Base-by-base conservation (phyloP, 345 rosid species). In the Pistacia atlantica region DNA sequence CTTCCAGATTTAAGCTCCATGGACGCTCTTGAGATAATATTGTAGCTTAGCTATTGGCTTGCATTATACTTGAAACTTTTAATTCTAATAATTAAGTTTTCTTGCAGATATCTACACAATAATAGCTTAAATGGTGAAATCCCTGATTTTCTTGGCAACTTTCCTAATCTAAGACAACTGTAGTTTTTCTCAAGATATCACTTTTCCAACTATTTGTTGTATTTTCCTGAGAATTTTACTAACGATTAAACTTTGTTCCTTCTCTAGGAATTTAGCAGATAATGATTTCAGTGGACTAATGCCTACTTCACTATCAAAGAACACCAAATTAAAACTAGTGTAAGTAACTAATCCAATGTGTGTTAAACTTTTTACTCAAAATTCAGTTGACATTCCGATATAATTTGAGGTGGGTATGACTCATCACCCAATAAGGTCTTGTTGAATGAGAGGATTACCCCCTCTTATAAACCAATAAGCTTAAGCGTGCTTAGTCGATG, bases 301-400 rank as follows among this genome's bases (percentile, higher is more conserved):
- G 13, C 87, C 83, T 51, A 42, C 77, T 37, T 81, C 87, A 9
- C 8, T 84, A 67, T 72, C 84, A 48, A 77, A 76, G 57, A 81
- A 81, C 48, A 66, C 20, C 9, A 76, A 76, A 20, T 51, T 84
- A 38, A 81, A 73, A 79, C 56, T 81, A 54, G 71, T 60, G 90
- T 77, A 73, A 81, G 85, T 42, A 49, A 49, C 54, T 13, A 49
- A 9, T 49, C 11, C 11, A 8, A 9, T 8, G 11, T 49, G 11
- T 49, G 11, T 49, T 49, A 1, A 46, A 7, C 25, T 46, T 6
- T 46, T 11, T 46, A 46, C 51, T 46, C 51, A 6, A 6, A 7
- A 46, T 46, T 46, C 11, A 46, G 8, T 46, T 46, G 51, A 6
- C 11, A 11, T 49, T 10, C n/a, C n/a, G n/a, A n/a, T n/a, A 22